These are phyloP conservation scores for Psilocybe azurescens DNA, from an alignment of 768 basidiomycete genomes.

Conservation along the genomic window DNA sequence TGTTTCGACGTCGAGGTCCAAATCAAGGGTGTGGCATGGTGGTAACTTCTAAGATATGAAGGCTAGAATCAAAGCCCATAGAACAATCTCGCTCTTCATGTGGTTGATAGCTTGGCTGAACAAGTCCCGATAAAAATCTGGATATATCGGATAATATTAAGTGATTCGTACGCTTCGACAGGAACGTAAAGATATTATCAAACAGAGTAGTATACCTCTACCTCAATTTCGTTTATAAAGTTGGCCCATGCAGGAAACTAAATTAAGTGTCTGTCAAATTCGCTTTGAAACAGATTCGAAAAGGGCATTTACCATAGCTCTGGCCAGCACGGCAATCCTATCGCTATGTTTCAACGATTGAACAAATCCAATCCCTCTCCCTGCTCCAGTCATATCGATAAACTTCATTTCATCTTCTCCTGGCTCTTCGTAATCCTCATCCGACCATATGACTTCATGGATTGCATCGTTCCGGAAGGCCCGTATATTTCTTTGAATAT, in stretches of 20 bases:
- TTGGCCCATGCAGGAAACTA: slow-evolving; percentile 15
- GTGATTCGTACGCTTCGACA: neutral
- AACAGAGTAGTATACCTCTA: slow-evolving; percentile 11
- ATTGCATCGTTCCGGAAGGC: neutral
- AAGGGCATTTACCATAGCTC: neutral
- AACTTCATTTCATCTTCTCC: slow-evolving; percentile 8
- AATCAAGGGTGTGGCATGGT: no score
- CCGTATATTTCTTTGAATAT: slow-evolving; percentile 12
- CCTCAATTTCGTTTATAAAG: slow-evolving; percentile 1
- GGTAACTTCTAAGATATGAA: no score
- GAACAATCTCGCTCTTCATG: no score
- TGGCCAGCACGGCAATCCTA: slow-evolving; percentile 12
- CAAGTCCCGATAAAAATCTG: no score
- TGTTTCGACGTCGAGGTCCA: no score
- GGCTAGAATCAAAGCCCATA: no score
- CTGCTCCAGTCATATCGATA: slow-evolving; percentile 13
- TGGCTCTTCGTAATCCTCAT: neutral
- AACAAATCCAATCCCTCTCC: slow-evolving; percentile 10
- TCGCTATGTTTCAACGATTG: neutral
- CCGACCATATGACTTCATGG: slow-evolving; percentile 12
- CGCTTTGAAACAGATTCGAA: neutral
- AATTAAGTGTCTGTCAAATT: neutral
- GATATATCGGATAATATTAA: neutral
- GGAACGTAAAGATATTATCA: neutral
- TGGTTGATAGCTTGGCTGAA: no score